These are phyloP conservation scores for Coleophoma eucalyptorum DNA, from an alignment of 2,329 filamentous ascomycete genomes.

Conservation along the genomic window DNA sequence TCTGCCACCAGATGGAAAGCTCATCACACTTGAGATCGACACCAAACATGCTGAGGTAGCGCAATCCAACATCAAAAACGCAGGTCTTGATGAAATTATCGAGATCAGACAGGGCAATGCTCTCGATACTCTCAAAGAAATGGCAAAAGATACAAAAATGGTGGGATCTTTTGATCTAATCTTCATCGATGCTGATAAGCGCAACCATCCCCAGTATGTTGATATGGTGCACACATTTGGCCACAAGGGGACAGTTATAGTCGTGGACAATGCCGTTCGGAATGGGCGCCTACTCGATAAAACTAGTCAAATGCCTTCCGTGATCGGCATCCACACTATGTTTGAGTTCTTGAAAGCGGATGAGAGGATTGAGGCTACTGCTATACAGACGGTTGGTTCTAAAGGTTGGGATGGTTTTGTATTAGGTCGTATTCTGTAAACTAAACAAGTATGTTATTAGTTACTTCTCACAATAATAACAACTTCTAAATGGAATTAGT, in stretches of 20 bases:
- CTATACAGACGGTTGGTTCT: constrained; percentile 10
- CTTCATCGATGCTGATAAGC: constrained; percentile 51
- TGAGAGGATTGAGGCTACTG: constrained; percentile 13
- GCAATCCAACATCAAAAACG: constrained; percentile 31
- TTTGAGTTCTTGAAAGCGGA: constrained; percentile 13
- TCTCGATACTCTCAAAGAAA: constrained; percentile 29
- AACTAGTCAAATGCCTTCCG: constrained; percentile 22
- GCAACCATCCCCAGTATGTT: constrained; percentile 44
- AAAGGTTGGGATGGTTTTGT: constrained; percentile 18
- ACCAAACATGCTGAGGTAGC: constrained; percentile 37
- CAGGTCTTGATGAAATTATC: constrained; percentile 38
- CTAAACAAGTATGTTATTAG: too few species aligned
- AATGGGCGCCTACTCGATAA: constrained; percentile 39
- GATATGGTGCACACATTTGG: constrained; percentile 34
- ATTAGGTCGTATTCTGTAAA: too few species aligned
- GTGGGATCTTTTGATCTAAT: constrained; percentile 47
- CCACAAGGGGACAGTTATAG: constrained; percentile 43
- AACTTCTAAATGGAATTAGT: too few species aligned
- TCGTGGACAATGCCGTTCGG: constrained; percentile 51
- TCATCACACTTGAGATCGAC: constrained; percentile 38
- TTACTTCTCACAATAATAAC: too few species aligned
- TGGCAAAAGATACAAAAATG: constrained; percentile 25
- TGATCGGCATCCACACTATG: constrained; percentile 4
- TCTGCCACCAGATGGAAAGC: constrained; percentile 11
- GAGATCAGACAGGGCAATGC: constrained; percentile 43